phyloP scores from a whole-genome alignment of 768 basidiomycete genomes.

The Dictyophora rubrovolvata region DNA sequence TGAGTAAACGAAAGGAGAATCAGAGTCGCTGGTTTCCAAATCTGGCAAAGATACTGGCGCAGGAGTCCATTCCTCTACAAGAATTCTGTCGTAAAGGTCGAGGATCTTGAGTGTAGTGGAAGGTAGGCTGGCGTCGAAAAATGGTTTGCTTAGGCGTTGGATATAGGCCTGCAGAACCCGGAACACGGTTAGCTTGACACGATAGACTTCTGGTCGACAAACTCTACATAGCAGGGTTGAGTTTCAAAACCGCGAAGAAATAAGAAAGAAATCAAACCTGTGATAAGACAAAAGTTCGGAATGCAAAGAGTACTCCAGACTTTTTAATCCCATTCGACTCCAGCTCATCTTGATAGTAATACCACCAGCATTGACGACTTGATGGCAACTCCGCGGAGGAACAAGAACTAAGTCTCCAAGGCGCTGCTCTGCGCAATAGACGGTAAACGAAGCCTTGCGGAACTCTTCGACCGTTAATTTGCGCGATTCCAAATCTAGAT shows the following conservation, averaged over 20 bases:
- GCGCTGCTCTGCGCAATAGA: conserved; percentile 65
- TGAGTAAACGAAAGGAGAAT: conserved; percentile 19
- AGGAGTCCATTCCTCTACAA: conserved; percentile 35
- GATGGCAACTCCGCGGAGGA: conserved; percentile 73
- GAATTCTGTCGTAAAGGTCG: conserved; percentile 38
- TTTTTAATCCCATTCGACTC: conserved; percentile 71
- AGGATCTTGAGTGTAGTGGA: conserved; percentile 24
- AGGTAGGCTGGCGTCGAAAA: not conserved
- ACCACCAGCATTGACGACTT: conserved; percentile 73
- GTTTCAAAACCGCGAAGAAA: not conserved
- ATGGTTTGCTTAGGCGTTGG: not conserved
- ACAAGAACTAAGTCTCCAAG: conserved; percentile 74
- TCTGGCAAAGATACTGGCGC: conserved; percentile 14
- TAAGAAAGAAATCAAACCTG: conserved; percentile 34
- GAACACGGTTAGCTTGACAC: conserved; percentile 57
- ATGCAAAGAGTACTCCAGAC: conserved; percentile 48
- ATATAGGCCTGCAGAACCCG: conserved; percentile 36
- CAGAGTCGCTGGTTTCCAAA: conserved; percentile 8
- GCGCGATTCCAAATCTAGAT: conserved; percentile 68
- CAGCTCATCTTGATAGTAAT: conserved; percentile 78
- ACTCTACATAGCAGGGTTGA: conserved; percentile 36
- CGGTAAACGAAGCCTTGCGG: conserved; percentile 50
- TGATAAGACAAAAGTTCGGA: conserved; percentile 74
- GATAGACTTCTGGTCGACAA: conserved; percentile 71
- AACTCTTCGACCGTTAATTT: conserved; percentile 55